Percentiles rank a stretch among this genome's conserved stretches.
These are phyloP conservation scores for Coriolopsis trogii DNA, from an alignment of 1,284 basidiomycete species.

Conservation along the genomic window DNA sequence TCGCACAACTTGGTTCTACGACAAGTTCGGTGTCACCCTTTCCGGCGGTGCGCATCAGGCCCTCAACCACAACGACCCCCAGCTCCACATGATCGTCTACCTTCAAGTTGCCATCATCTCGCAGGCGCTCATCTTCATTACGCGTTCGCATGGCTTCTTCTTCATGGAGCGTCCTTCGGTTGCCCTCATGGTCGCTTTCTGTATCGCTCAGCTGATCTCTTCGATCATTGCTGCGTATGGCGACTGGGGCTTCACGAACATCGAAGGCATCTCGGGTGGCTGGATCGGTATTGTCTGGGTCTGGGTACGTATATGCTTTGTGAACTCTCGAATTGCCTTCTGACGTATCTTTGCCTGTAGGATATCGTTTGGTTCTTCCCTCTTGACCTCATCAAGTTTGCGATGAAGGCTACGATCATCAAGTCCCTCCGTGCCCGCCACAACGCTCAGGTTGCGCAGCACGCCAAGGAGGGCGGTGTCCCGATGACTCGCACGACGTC, in stretches of 20 bases:
- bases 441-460: slow-evolving; percentile 43
- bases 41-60: slow-evolving; percentile 38
- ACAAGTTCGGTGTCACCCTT: slow-evolving; percentile 80
- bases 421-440: slow-evolving; percentile 77
- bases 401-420: slow-evolving; percentile 92
- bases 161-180: slow-evolving; percentile 96
- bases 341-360: slow-evolving; percentile 38
- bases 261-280: slow-evolving; percentile 78
- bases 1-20: slow-evolving; percentile 89
- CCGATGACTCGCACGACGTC: slow-evolving; percentile 88
- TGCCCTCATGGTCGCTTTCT: slow-evolving; percentile 90
- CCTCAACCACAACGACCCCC: slow-evolving; percentile 67
- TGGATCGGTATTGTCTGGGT: slow-evolving; percentile 99
- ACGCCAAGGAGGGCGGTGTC: slow-evolving; percentile 56
- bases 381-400: slow-evolving; percentile 95
- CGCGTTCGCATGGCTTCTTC: slow-evolving; percentile 95
- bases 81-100: slow-evolving; percentile 83
- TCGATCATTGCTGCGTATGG: slow-evolving; percentile 95
- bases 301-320: slow-evolving; percentile 58
- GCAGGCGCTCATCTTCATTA: slow-evolving; percentile 96
- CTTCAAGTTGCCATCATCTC: slow-evolving; percentile 97
- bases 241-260: slow-evolving; percentile 89
- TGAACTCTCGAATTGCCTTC: slow-evolving; percentile 24
- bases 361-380: slow-evolving; percentile 96
- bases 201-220: slow-evolving; percentile 90